Conservation (phyloP, 225 moss, liverwort and hornwort species). For the Sphagnum contortum region DNA sequence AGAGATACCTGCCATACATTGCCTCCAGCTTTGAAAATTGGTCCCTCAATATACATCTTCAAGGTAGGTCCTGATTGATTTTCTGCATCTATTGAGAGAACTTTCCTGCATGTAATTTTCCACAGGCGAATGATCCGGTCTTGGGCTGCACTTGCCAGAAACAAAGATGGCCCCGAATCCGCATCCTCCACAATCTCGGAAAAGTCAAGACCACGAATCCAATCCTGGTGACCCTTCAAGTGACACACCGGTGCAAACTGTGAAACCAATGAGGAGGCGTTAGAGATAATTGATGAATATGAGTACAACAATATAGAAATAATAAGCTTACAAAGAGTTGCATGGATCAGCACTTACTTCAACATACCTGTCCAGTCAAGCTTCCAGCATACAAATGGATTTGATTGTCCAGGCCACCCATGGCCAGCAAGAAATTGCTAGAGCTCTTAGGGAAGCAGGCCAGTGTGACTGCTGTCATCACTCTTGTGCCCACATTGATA, state of each 20-base stretch:
- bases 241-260: slow-evolving; percentile 75
- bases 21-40: slow-evolving; percentile 63
- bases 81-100: slow-evolving; percentile 6
- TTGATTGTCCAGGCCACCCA: slow-evolving; percentile 86
- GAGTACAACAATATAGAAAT: no score
- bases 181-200: slow-evolving; percentile 26
- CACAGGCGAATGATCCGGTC: slow-evolving; percentile 85
- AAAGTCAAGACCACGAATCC: slow-evolving; percentile 91
- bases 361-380: slow-evolving; percentile 50
- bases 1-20: slow-evolving; percentile 75
- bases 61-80: slow-evolving; percentile 37
- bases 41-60: slow-evolving; percentile 87
- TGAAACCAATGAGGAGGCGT: not conserved
- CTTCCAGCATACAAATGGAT: slow-evolving; percentile 71
- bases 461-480: slow-evolving; percentile 74
- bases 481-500: slow-evolving; percentile 65
- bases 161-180: slow-evolving; percentile 30
- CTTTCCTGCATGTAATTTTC: slow-evolving; percentile 48
- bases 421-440: slow-evolving; percentile 57
- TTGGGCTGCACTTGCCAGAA: slow-evolving; percentile 81
- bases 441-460: slow-evolving; percentile 68
- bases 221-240: slow-evolving; percentile 91
- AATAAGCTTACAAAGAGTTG: no score
- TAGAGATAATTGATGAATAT: no score
- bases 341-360: no score